phyloP scores from a whole-genome alignment of 345 rosid species.

The Gossypioides kirkii region DNA sequence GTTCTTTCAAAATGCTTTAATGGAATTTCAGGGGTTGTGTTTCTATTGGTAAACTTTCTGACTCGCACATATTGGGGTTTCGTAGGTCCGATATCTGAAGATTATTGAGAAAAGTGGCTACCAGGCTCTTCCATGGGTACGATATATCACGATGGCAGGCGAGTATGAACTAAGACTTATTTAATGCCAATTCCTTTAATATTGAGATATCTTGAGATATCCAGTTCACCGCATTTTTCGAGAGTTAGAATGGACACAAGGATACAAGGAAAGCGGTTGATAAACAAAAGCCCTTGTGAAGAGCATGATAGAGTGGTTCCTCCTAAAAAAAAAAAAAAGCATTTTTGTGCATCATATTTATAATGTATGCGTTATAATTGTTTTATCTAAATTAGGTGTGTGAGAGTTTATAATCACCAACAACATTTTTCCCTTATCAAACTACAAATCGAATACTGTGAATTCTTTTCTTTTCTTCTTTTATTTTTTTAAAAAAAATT shows the following conservation, averaged over 20 bases:
- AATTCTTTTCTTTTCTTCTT: background rate
- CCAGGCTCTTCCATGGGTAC: slow-evolving; percentile 99
- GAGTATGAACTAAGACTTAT: slow-evolving; percentile 90
- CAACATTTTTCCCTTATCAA: background rate
- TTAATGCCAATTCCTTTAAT: slow-evolving; percentile 19
- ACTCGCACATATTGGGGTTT: background rate
- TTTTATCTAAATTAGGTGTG: background rate
- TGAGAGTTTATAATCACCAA: background rate
- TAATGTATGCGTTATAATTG: slow-evolving; percentile 1
- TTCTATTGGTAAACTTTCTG: slow-evolving; percentile 8
- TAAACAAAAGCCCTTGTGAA: background rate
- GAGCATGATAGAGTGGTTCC: background rate
- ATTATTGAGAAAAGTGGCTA: slow-evolving; percentile 96
- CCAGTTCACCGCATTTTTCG: background rate
- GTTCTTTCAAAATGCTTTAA: background rate
- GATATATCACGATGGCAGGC: slow-evolving; percentile 98
- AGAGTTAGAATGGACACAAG: slow-evolving; percentile 4
- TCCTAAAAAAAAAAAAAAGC: background rate
- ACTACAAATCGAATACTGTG: background rate
- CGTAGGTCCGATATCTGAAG: slow-evolving; percentile 94
- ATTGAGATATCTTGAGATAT: background rate
- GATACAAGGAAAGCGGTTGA: background rate
- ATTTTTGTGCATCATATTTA: background rate
- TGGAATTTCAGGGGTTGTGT: background rate
- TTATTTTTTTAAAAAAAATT: no score